These are phyloP conservation scores for Neurospora africana DNA, from an alignment of 495 filamentous ascomycete species.

Conservation along the genomic window DNA sequence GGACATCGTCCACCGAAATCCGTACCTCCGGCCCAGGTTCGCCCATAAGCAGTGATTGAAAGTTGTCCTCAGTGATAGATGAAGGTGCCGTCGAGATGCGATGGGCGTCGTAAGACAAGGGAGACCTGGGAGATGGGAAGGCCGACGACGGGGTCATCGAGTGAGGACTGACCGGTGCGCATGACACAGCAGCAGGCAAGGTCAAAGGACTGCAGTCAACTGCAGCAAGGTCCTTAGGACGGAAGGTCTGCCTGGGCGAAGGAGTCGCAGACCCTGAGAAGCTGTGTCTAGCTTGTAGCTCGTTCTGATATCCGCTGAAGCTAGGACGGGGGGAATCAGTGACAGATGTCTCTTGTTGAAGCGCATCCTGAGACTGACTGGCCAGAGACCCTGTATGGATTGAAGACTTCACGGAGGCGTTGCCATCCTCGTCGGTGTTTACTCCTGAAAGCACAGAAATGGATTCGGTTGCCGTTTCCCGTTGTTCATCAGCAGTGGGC, in stretches of 20 bases:
- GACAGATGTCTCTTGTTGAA: background rate
- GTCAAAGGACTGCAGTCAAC: slow-evolving; percentile 37
- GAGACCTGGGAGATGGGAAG: slow-evolving; percentile 47
- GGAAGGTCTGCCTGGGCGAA: slow-evolving; percentile 43
- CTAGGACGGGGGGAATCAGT: slow-evolving; percentile 14
- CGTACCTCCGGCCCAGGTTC: slow-evolving; percentile 56
- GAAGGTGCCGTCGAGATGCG: slow-evolving; percentile 63
- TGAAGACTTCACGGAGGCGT: background rate
- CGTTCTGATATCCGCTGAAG: background rate
- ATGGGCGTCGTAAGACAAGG: slow-evolving; percentile 56
- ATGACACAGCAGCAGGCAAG: slow-evolving; percentile 29
- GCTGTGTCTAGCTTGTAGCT: background rate
- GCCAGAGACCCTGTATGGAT: background rate
- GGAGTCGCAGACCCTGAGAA: slow-evolving; percentile 43
- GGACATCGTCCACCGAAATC: slow-evolving; percentile 75
- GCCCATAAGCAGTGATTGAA: slow-evolving; percentile 49
- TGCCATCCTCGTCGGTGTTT: background rate
- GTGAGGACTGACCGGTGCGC: slow-evolving; percentile 42
- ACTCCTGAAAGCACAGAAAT: background rate
- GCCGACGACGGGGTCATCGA: slow-evolving; percentile 43
- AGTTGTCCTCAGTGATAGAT: slow-evolving; percentile 57
- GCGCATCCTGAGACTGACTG: background rate
- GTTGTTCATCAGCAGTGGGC: background rate
- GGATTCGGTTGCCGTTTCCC: background rate
- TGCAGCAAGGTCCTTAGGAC: slow-evolving; percentile 45